Conservation (phyloP, 2,329 filamentous ascomycete species). For the Ceratocystis cacaofunesta region DNA sequence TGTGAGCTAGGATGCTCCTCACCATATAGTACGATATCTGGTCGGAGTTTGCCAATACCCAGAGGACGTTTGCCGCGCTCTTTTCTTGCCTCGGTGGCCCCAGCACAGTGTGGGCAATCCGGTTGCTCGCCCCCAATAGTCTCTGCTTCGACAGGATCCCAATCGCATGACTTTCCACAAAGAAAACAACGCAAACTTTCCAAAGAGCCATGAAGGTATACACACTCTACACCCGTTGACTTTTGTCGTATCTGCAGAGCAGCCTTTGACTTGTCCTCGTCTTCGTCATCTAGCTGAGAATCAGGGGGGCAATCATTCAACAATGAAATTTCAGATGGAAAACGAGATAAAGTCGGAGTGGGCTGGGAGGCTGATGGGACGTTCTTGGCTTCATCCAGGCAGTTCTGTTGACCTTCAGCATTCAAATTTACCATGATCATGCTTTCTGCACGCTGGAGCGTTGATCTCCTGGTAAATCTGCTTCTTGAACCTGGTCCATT, state of each 20-base stretch:
- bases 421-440: constrained; percentile 11
- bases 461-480: constrained; percentile 38
- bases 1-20: constrained; percentile 57
- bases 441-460: constrained; percentile 14
- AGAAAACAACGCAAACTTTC: constrained; percentile 48
- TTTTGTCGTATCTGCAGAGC: constrained; percentile 17
- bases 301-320: not conserved
- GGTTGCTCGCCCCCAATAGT: constrained; percentile 51
- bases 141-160: constrained; percentile 43
- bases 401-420: constrained; percentile 5
- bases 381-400: not conserved
- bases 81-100: constrained; percentile 45
- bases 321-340: constrained; percentile 9
- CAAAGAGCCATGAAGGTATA: constrained; percentile 59
- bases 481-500: constrained; percentile 47
- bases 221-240: constrained; percentile 40
- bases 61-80: constrained; percentile 52
- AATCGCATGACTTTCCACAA: constrained; percentile 41
- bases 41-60: constrained; percentile 51
- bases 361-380: constrained; percentile 6
- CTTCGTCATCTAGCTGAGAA: constrained; percentile 5
- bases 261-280: constrained; percentile 4
- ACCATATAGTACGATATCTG: constrained; percentile 60
- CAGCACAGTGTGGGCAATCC: constrained; percentile 49
- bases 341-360: constrained; percentile 3